These are phyloP conservation scores for Urostyla sp. DNA, from an alignment of 73 alveolate genomes.

Conservation along the genomic window DNA sequence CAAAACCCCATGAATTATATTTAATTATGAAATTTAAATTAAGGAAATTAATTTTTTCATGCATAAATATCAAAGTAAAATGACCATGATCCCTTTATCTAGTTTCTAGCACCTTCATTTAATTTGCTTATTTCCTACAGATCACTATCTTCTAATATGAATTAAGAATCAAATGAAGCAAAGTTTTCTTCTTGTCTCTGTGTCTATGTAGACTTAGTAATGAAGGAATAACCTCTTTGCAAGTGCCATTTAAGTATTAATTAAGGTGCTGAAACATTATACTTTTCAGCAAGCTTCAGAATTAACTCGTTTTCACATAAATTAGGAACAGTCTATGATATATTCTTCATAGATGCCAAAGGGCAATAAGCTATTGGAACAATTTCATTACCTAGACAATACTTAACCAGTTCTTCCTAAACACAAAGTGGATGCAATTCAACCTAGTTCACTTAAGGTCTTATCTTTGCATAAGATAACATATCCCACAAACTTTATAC, in stretches of 20 bases:
- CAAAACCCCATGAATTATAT: too few relatives aligned
- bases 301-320: slow-evolving; percentile 64
- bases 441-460: slow-evolving; percentile 73
- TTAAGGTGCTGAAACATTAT: slow-evolving; percentile 72
- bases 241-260: slow-evolving; percentile 81
- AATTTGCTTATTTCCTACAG: too few relatives aligned
- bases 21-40: too few relatives aligned
- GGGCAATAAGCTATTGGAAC: slow-evolving; percentile 77
- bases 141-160: slow-evolving; percentile 57
- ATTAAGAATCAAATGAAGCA: slow-evolving; percentile 47
- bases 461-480: slow-evolving; percentile 62
- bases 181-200: slow-evolving; percentile 82
- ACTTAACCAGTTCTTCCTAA: slow-evolving; percentile 71
- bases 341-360: slow-evolving; percentile 38
- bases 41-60: too few relatives aligned
- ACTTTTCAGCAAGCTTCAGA: slow-evolving; percentile 49
- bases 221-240: slow-evolving; percentile 71
- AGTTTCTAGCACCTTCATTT: too few relatives aligned
- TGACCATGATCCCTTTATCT: too few relatives aligned
- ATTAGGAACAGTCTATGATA: slow-evolving; percentile 63
- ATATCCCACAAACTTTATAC: slow-evolving; percentile 72
- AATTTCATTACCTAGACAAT: slow-evolving; percentile 50
- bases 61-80: too few relatives aligned
- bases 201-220: slow-evolving; percentile 67
- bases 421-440: slow-evolving; percentile 74